Evolutionary conservation across 2,329 filamentous ascomycete genomes (phyloP).

Genomic region (Graphilbum sp.): DNA sequence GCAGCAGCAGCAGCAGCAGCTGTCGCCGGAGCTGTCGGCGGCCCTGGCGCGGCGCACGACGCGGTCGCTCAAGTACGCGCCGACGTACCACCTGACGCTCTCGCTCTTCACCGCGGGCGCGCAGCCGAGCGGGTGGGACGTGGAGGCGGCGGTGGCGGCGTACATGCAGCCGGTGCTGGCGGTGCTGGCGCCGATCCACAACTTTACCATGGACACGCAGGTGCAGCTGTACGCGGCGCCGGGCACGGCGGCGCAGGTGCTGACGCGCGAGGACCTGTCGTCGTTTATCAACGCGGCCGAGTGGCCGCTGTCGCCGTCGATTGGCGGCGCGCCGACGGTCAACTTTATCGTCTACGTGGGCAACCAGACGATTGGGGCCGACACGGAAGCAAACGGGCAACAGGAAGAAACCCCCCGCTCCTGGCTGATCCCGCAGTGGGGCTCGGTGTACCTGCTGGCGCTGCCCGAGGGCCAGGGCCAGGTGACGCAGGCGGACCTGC

Average conservation of each 20-base stretch:
- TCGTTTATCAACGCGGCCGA: conserved; percentile 96
- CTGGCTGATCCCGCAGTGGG: conserved; percentile 96
- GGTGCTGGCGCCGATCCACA: conserved; percentile 68
- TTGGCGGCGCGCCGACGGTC: conserved; percentile 81
- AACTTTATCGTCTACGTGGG: conserved; percentile 92
- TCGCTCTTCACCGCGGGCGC: conserved; percentile 77
- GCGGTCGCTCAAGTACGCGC: conserved; percentile 75
- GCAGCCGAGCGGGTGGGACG: conserved; percentile 75
- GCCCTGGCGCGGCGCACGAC: conserved; percentile 56
- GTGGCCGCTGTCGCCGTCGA: conserved; percentile 90
- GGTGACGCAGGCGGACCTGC: conserved; percentile 50
- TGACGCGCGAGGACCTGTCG: conserved; percentile 75
- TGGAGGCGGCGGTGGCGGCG: conserved; percentile 62
- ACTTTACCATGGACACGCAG: conserved; percentile 92
- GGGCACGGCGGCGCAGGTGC: conserved; percentile 42
- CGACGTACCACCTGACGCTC: conserved; percentile 90
- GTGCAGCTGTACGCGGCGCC: conserved; percentile 81
- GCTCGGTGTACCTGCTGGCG: conserved; percentile 47
- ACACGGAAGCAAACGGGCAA: conserved; percentile 9
- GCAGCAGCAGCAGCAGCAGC: conserved; percentile 23
- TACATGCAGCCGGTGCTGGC: conserved; percentile 72
- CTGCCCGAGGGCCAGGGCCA: conserved; percentile 26
- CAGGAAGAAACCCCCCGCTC: conserved; percentile 35
- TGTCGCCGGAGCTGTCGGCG: conserved; percentile 35
- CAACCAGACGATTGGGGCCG: conserved; percentile 48